Evolutionary conservation across 495 filamentous ascomycete species (phyloP).

Genomic region (Xylaria venustula): DNA sequence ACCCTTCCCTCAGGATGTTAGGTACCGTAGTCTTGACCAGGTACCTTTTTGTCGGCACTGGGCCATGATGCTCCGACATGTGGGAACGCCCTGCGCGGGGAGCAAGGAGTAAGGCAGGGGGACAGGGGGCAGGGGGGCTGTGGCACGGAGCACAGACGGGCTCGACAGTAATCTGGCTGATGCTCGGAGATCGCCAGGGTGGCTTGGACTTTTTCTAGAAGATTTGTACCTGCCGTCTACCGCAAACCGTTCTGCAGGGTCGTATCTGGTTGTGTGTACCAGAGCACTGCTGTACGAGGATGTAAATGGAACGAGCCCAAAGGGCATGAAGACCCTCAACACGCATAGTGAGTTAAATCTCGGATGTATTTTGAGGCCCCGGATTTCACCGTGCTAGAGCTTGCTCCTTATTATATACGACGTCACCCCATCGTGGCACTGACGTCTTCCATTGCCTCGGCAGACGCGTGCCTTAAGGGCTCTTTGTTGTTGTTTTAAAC

Average conservation of each 20-base stretch:
- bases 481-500: too few species aligned
- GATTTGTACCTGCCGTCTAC: not conserved
- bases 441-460: conserved; percentile 1
- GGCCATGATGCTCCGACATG: conserved; percentile 1
- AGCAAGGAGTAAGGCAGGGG: not conserved
- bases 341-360: too few species aligned
- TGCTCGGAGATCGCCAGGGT: conserved; percentile 3
- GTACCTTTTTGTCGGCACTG: not conserved
- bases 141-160: conserved; percentile 7
- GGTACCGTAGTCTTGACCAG: too few species aligned
- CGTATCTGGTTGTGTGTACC: too few species aligned
- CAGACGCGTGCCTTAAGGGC: not conserved
- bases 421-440: not conserved
- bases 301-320: too few species aligned
- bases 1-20: too few species aligned
- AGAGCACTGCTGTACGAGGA: too few species aligned
- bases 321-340: too few species aligned
- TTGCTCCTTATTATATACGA: conserved; percentile 1
- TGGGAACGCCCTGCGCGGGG: conserved; percentile 4
- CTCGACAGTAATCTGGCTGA: conserved; percentile 5
- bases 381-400: not conserved
- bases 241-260: too few species aligned
- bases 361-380: too few species aligned
- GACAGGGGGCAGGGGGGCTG: too few species aligned
- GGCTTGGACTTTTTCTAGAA: conserved; percentile 6